Conservation (phyloP, 768 basidiomycete species). For the Kockovaella imperatae region DNA sequence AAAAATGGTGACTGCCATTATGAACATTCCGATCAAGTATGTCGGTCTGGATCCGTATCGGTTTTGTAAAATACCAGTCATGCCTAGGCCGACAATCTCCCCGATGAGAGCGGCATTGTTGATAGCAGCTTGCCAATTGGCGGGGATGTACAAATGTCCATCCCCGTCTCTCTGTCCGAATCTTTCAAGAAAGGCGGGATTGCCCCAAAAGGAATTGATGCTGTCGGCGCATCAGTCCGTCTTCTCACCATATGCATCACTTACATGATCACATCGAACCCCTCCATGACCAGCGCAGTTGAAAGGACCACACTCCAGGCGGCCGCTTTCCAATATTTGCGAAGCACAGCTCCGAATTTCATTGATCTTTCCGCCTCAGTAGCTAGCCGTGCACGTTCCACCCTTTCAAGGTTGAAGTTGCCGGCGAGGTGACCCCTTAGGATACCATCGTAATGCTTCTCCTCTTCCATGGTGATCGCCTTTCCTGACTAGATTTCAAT, state of each 20-base stretch:
- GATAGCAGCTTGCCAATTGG: slow-evolving; percentile 17
- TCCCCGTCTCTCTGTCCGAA: slow-evolving; percentile 12
- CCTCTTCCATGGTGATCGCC: neutral
- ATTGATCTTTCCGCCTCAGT: neutral
- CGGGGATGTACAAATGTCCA: slow-evolving; percentile 12
- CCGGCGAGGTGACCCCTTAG: neutral
- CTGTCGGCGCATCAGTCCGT: slow-evolving; percentile 2
- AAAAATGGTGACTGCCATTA: slow-evolving; percentile 18
- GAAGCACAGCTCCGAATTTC: neutral
- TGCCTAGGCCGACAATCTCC: slow-evolving; percentile 16
- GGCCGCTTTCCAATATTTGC: neutral
- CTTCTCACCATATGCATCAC: neutral
- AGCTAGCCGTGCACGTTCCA: neutral
- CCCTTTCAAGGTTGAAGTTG: neutral
- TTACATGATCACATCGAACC: slow-evolving; percentile 16
- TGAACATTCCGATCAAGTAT: slow-evolving; percentile 8
- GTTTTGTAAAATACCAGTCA: slow-evolving; percentile 11
- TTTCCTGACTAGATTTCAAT: neutral
- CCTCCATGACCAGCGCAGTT: slow-evolving; percentile 17
- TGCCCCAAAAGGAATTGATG: slow-evolving; percentile 14
- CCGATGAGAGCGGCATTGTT: slow-evolving; percentile 9
- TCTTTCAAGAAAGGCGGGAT: slow-evolving; percentile 17
- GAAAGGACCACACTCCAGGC: neutral
- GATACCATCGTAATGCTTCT: neutral
- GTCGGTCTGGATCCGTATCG: slow-evolving; percentile 13